A percentile compares a stretch with the other conserved stretches of the same genome.
Conservation (phyloP, 1,284 basidiomycete genomes). For the Ustilago trichophora region DNA sequence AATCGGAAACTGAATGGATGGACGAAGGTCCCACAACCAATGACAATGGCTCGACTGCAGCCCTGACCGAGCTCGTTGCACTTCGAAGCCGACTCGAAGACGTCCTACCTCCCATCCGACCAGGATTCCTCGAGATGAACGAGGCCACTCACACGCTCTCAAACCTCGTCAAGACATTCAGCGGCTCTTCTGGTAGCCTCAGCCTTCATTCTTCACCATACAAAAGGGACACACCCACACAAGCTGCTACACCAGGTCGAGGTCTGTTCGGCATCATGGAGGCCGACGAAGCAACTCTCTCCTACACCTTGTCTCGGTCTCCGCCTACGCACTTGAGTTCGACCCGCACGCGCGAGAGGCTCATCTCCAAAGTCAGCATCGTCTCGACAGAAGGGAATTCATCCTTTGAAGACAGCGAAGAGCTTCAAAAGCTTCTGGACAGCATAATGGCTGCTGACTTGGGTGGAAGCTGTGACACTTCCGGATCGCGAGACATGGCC, state of each 20-base stretch:
- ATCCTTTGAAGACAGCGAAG: constrained; percentile 42
- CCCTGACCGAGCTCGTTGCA: background rate
- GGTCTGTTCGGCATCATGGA: constrained; percentile 28
- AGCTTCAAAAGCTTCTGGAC: constrained; percentile 39
- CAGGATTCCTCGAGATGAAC: constrained; percentile 38
- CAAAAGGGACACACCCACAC: constrained; percentile 11
- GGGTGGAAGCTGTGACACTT: constrained; percentile 14
- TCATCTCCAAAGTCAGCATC: constrained; percentile 25
- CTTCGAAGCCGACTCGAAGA: constrained; percentile 10
- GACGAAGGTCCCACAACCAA: constrained; percentile 9
- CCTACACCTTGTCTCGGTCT: background rate
- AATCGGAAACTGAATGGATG: constrained; percentile 25
- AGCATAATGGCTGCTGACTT: constrained; percentile 42
- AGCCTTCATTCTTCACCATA: constrained; percentile 16
- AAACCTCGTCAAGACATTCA: constrained; percentile 25
- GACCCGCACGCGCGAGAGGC: background rate
- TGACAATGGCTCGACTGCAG: background rate
- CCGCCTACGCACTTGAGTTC: background rate
- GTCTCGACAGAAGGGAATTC: constrained; percentile 45
- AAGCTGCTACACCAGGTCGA: background rate
- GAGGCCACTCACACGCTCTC: constrained; percentile 30
- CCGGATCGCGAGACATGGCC: constrained; percentile 14
- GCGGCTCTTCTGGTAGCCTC: constrained; percentile 16
- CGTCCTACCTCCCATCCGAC: constrained; percentile 2
- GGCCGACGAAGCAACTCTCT: constrained; percentile 1